Conservation (phyloP, 1,284 basidiomycete genomes). For the Trametes polyzona region DNA sequence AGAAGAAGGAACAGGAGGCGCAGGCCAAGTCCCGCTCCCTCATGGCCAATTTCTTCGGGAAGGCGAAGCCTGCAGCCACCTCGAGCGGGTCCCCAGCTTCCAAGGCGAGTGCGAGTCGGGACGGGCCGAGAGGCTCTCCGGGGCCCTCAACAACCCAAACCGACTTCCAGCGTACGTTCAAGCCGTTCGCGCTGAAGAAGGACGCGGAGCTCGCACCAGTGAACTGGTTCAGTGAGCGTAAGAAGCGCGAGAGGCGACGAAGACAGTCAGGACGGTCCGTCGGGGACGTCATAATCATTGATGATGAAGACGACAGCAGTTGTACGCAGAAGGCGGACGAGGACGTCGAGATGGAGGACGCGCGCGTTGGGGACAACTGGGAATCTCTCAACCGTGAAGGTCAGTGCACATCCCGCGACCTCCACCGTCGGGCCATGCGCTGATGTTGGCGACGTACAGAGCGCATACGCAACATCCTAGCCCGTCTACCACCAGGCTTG, state of each 20-base stretch:
- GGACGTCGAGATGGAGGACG: constrained; percentile 33
- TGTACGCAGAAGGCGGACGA: constrained; percentile 32
- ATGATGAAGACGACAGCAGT: constrained; percentile 40
- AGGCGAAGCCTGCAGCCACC: constrained; percentile 46
- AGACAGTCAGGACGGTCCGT: constrained; percentile 31
- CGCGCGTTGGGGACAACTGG: constrained; percentile 25
- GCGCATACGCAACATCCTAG: constrained; percentile 45
- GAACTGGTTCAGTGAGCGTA: constrained; percentile 62
- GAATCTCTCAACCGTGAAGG: constrained; percentile 42
- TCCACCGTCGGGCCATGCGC: no score
- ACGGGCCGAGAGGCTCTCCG: constrained; percentile 36
- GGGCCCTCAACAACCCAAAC: constrained; percentile 48
- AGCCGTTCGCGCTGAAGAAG: constrained; percentile 77
- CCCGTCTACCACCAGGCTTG: constrained; percentile 39
- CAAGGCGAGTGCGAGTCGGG: constrained; percentile 36
- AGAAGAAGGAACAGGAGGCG: constrained; percentile 70
- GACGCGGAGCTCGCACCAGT: constrained; percentile 69
- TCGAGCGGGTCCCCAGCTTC: constrained; percentile 25
- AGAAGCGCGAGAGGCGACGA: constrained; percentile 32
- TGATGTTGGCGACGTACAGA: no score
- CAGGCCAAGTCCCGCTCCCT: constrained; percentile 73
- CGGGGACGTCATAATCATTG: constrained; percentile 58
- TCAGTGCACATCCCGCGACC: no score
- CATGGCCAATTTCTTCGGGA: constrained; percentile 77
- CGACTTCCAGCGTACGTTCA: constrained; percentile 78